Base-by-base conservation (phyloP, 2,329 filamentous ascomycete genomes). In the Colletotrichum navitas region DNA sequence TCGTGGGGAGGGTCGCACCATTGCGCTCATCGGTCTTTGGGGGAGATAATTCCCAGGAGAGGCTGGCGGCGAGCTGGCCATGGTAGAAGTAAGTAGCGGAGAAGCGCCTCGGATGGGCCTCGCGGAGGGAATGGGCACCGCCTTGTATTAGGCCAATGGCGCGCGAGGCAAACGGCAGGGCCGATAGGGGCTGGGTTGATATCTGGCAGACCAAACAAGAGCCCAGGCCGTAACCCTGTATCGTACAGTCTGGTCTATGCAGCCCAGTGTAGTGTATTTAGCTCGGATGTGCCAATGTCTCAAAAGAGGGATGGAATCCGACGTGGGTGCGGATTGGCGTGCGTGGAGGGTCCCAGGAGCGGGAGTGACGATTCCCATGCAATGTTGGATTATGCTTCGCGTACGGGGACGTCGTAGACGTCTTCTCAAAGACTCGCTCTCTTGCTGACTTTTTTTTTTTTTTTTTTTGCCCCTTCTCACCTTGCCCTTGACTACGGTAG, bases 11-110 rank as follows among this genome's bases (percentile, higher is more conserved):
- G 93, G 88, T 77, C 92, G 91, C 78, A 94, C 89, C 85, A 97
- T 91, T 80, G 90, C 91, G 85, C 93, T 97, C 86, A 94, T 86
- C 65, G 94, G 94, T 81, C 94, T 89, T 81, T 90, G 88, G 75
- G 88, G 84, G 72, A 82, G 76, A 12, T 71, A 45, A 74, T 82
- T 81, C 79, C 85, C 83, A 79, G 86, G 92, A 79, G 92, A 94
- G 73, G 84, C 86, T 80, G 92, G 92, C 82, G 91, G 92, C 81
- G 92, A 93, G 81, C 85, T 86, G 78, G 90, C 89, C 91, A 93
- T 93, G 76, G 76, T 77, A 68, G 76, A 74, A 73, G 71, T 71
- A 74, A 65, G 60, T 73, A 73, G 65, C 47, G 51, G 69, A 47
- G 51, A 18, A 56, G n/a, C 14, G 24, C 29, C 34, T 73, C 74